Evolutionary conservation across 2,329 filamentous ascomycete genomes (phyloP).

Genomic region (Pyrenophora seminiperda): DNA sequence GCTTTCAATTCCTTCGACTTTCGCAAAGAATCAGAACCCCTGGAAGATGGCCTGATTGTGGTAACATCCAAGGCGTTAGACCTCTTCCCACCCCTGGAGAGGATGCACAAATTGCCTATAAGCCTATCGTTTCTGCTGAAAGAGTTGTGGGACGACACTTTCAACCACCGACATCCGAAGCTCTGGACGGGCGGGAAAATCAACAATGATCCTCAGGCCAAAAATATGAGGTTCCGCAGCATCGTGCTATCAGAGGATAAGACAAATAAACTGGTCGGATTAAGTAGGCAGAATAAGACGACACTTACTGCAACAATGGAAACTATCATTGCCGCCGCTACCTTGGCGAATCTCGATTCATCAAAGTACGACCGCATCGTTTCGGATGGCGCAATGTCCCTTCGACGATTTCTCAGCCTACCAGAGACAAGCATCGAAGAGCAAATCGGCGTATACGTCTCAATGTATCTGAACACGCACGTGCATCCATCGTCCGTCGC

Average conservation of each 20-base stretch:
- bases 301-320: background rate
- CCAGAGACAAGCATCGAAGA: background rate
- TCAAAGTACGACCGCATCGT: background rate
- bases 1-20: conserved; percentile 20
- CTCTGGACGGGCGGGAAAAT: background rate
- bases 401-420: background rate
- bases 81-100: background rate
- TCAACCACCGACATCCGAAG: background rate
- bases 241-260: background rate
- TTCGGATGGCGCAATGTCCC: background rate
- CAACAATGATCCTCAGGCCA: background rate
- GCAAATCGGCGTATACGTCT: background rate
- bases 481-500: background rate
- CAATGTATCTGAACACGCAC: background rate
- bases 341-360: background rate
- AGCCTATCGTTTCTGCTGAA: background rate
- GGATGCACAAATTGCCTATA: background rate
- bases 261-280: background rate
- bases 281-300: background rate
- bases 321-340: background rate
- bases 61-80: background rate
- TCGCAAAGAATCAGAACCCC: background rate
- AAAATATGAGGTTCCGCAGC: background rate
- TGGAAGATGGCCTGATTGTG: background rate
- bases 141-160: background rate